Evolutionary conservation across 2,329 filamentous ascomycete species (phyloP), one percentile per base, ranked within the genome.

Genomic region (Cytospora piceicola): DNA sequence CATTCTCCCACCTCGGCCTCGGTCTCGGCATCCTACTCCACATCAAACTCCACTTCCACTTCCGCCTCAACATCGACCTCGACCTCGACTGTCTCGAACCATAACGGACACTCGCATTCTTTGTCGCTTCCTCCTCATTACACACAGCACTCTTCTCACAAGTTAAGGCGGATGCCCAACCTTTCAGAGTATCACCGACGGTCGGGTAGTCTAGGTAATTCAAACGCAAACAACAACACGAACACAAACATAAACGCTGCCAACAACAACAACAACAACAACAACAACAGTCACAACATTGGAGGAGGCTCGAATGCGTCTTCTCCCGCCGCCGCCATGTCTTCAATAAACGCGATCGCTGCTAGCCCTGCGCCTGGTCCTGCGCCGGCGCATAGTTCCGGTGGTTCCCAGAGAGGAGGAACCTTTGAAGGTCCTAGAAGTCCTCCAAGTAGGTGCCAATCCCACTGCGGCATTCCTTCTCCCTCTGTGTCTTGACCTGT

Each of bases 371-470:
- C 49, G 36, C 73, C 71, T 52, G 36, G n/a, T 15, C n/a, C 42
- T 63, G 59, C 24, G 46, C 24, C 52, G 39, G 46, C 12, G 15
- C 36, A 39, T 27, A 42, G 20, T 32, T 49, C 32, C 20, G 27
- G 20, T 15, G 36, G 53, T 29, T 59, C 57, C 22, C 30, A 60
- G 30, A 55, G 53, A 36, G 46, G 55, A 34, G 46, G 55, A 39
- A 73, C 84, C 71, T 87, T 87, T 73, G 85, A 88, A 65, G 85
- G 85, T 68, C 85, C 87, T 56, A 79, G 86, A 71, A 89, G 86
- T 76, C 87, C 87, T 69, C 86, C 87, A 32, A 88, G 85, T 86
- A 81, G 75, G 83, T 83, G 56, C 69, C 20, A 42, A 39, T 53
- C 69, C n/a, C 59, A 30, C 34, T 61, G 27, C 49, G 20, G 20